These are phyloP conservation scores for Puccinia brachypodii DNA, from an alignment of 1,284 basidiomycete genomes.

Conservation along the genomic window DNA sequence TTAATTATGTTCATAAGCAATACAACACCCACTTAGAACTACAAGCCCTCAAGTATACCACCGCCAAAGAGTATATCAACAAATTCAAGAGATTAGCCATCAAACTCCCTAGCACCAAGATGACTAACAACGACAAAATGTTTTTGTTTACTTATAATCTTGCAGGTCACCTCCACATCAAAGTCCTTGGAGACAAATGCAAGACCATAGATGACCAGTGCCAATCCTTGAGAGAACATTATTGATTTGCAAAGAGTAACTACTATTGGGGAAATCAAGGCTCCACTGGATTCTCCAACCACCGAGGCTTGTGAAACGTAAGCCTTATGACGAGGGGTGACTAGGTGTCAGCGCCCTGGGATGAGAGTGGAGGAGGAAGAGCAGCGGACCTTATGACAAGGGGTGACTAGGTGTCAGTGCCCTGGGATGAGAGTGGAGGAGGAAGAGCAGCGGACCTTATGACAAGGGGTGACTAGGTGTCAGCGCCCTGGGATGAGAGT, in stretches of 20 bases:
- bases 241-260: background rate
- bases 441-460: no score
- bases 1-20: slow-evolving; percentile 19
- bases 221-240: background rate
- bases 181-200: background rate
- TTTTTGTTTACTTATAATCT: slow-evolving; percentile 3
- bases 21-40: background rate
- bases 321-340: no score
- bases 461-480: no score
- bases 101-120: background rate
- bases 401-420: no score
- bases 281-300: no score
- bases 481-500: no score
- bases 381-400: no score
- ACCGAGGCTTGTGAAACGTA: background rate
- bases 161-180: background rate
- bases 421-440: no score
- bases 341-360: no score
- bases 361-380: no score
- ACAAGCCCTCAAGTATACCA: background rate
- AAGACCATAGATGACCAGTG: background rate
- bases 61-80: slow-evolving; percentile 14
- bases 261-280: background rate
- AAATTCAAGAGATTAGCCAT: background rate
- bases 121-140: slow-evolving; percentile 11